These are phyloP conservation scores for Juglanconis sp. DNA, from an alignment of 2,329 filamentous ascomycete genomes.

Conservation along the genomic window DNA sequence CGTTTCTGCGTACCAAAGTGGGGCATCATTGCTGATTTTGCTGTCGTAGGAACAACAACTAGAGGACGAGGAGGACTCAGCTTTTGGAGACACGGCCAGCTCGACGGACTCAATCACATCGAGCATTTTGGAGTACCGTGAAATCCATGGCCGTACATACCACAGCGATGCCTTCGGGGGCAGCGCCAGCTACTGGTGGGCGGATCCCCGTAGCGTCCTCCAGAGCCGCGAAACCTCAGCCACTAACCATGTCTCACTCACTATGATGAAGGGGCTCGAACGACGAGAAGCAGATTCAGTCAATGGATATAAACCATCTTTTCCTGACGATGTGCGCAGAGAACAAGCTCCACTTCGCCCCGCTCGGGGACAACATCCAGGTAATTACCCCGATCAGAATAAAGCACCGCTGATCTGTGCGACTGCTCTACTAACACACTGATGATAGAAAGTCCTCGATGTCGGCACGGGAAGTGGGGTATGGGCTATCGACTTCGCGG, in stretches of 20 bases:
- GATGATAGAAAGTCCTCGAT: constrained; percentile 38
- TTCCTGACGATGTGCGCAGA: constrained; percentile 22
- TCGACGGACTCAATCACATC: constrained; percentile 16
- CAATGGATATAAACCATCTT: constrained; percentile 31
- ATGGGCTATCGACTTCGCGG: constrained; percentile 47
- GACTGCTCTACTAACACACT: not conserved
- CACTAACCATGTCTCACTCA: not conserved
- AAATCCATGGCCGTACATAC: constrained; percentile 18
- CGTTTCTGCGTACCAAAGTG: not conserved
- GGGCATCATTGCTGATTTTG: not conserved
- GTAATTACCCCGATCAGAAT: not conserved
- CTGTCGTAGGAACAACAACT: constrained; percentile 3
- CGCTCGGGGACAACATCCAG: constrained; percentile 21
- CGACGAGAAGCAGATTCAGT: constrained; percentile 30
- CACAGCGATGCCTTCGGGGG: constrained; percentile 15
- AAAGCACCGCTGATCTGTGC: too few species aligned
- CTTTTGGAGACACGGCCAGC: constrained; percentile 14
- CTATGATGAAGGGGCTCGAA: constrained; percentile 22
- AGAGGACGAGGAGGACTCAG: constrained; percentile 16
- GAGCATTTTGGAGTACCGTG: constrained; percentile 17
- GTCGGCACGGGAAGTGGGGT: constrained; percentile 53
- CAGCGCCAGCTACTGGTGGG: constrained; percentile 18
- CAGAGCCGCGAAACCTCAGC: not conserved
- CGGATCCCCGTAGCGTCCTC: constrained; percentile 25
- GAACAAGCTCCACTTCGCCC: constrained; percentile 25